Evolutionary conservation across 2,329 filamentous ascomycete species (phyloP).

Genomic region (Talaromyces sp.): DNA sequence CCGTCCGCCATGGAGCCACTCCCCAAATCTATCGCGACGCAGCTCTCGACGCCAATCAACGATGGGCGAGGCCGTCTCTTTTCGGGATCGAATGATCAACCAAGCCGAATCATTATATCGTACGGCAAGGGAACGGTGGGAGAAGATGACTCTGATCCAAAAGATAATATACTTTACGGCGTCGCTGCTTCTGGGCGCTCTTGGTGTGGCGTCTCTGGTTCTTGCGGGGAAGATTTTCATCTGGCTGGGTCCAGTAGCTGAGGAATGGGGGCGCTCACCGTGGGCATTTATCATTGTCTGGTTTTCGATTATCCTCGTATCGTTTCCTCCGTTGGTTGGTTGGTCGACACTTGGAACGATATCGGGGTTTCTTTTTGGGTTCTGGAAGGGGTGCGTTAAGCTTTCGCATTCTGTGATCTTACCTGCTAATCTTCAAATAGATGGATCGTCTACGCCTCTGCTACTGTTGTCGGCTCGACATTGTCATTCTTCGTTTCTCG

Average conservation of each 20-base stretch:
- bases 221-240: slow-evolving; percentile 79
- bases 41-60: slow-evolving; percentile 32
- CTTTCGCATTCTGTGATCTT: not conserved
- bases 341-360: slow-evolving; percentile 75
- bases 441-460: slow-evolving; percentile 78
- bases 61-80: slow-evolving; percentile 28
- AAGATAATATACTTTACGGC: slow-evolving; percentile 56
- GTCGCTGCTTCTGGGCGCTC: slow-evolving; percentile 50
- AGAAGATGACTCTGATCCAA: slow-evolving; percentile 53
- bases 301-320: slow-evolving; percentile 68
- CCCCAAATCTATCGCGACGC: slow-evolving; percentile 38
- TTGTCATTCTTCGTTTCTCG: slow-evolving; percentile 77
- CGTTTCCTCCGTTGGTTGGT: slow-evolving; percentile 83
- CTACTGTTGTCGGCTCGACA: slow-evolving; percentile 74
- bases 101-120: slow-evolving; percentile 35
- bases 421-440: slow-evolving; percentile 43
- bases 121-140: slow-evolving; percentile 34
- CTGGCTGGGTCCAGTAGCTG: slow-evolving; percentile 67
- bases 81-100: slow-evolving; percentile 40
- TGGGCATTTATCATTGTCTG: slow-evolving; percentile 75
- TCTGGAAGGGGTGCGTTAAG: slow-evolving; percentile 64
- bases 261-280: slow-evolving; percentile 69
- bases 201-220: slow-evolving; percentile 67
- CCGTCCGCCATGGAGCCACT: slow-evolving; percentile 53
- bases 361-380: slow-evolving; percentile 68